Evolutionary conservation across 164 flowering plant species (phyloP).

Genomic region (Nymphaea colorata): DNA sequence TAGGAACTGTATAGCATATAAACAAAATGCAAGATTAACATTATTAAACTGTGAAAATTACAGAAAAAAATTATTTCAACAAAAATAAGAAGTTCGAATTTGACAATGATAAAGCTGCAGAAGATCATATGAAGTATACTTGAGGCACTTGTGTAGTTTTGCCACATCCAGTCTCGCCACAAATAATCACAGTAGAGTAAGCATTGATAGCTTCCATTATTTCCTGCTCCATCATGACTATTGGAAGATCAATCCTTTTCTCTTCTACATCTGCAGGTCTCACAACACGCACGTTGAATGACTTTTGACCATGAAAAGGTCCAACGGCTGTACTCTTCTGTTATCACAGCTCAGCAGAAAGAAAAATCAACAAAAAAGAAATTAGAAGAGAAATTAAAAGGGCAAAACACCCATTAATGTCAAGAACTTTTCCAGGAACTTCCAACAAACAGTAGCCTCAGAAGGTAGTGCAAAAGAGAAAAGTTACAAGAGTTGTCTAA

Average conservation of each 20-base stretch:
- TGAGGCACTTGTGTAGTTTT: conserved; percentile 97
- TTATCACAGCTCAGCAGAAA: neutral
- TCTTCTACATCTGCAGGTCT: conserved; percentile 67
- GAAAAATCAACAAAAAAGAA: too few species aligned
- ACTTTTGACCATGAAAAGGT: conserved; percentile 9
- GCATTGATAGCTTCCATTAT: conserved; percentile 95
- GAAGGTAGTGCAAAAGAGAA: too few species aligned
- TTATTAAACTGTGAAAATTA: neutral
- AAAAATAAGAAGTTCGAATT: neutral
- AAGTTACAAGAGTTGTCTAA: too few species aligned
- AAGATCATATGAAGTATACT: conserved; percentile 21
- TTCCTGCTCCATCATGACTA: conserved; percentile 97
- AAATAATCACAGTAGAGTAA: conserved; percentile 48
- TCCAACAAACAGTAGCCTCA: too few species aligned
- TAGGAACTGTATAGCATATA: conserved; percentile 52
- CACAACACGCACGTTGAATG: conserved; percentile 43
- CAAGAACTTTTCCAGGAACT: too few species aligned
- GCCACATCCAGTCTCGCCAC: conserved; percentile 97
- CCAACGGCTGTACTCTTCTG: conserved; percentile 4
- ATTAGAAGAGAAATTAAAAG: neutral
- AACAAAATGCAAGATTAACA: too few species aligned
- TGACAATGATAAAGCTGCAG: neutral
- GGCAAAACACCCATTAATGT: too few species aligned
- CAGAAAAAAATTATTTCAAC: conserved; percentile 1
- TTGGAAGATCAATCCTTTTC: conserved; percentile 70